Base-by-base conservation (phyloP, 2,329 filamentous ascomycete species). In the Cladosporium sp. region DNA sequence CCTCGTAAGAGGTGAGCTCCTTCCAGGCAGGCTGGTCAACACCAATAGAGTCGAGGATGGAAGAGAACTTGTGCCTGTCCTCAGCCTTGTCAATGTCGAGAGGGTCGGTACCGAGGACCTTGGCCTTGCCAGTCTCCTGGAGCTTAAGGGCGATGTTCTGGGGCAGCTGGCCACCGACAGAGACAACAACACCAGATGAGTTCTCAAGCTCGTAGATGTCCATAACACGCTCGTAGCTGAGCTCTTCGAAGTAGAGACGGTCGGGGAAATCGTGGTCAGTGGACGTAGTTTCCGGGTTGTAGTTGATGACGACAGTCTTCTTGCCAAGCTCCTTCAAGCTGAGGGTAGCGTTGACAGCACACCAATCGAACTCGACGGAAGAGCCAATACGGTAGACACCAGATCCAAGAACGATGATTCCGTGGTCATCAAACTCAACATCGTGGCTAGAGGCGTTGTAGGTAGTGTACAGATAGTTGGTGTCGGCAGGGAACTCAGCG, bases 311-410 rank as follows among this genome's bases (percentile, higher is more conserved):
- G 66, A 97, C 88, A 33, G 95, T 98, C 88, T 97, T 97, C 84
- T 97, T 91, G 71, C 93, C 93, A 84, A 96, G 92, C 67, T 89
- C 84, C 73, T 89, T 88, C 69, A 98, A 85, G 50, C 92, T 91
- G 68, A 92, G 85, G 12, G 93, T 93, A 69, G 93, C 91, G 75
- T 93, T 95, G 68, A 97, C 93, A 69, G 93, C 93, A 78, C 94
- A 98, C 94, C 94, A 98, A 80, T 99, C 94, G 77, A 99, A 99
- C 80, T 99, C 95, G 62, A 99, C 95, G 7, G 93, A 97, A 81
- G 90, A 94, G 75, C 95, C 95, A 77, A 98, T 99, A 77, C 95
- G 89, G 86, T 99, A 99, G 26, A 98, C 95, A 80, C 95, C 95
- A 76, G 90, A 94, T 67, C 95, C 95, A 16, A 99, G 87, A 66